phyloP scores from a whole-genome alignment of 345 rosid species.

The Gynandropsis gynandra region DNA sequence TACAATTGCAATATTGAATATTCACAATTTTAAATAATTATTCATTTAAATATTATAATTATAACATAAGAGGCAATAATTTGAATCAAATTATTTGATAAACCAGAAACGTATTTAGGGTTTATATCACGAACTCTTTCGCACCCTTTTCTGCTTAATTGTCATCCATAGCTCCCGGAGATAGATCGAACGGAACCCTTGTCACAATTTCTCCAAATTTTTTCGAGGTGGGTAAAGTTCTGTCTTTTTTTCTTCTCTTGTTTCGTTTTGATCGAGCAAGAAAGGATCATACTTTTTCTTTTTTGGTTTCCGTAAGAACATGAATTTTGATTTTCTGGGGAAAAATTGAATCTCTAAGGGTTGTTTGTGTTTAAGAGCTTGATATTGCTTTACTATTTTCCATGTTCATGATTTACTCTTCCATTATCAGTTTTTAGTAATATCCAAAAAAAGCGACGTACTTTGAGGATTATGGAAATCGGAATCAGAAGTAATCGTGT shows the following conservation, averaged over 20 bases:
- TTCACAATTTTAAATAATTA: too few relatives aligned
- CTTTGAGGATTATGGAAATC: constrained; percentile 27
- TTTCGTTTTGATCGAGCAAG: constrained; percentile 8
- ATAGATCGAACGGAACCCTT: too few relatives aligned
- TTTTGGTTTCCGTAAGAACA: not conserved
- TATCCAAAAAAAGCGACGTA: constrained; percentile 1
- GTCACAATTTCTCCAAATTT: not conserved
- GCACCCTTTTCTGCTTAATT: not conserved
- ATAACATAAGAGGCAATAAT: too few relatives aligned
- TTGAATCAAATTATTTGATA: not conserved
- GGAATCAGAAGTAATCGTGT: constrained; percentile 22
- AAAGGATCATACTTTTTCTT: not conserved
- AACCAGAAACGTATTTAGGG: constrained; percentile 9
- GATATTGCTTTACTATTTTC: not conserved
- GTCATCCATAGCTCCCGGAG: too few relatives aligned
- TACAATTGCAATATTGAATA: too few relatives aligned
- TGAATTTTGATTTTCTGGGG: not conserved
- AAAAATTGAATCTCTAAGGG: too few relatives aligned
- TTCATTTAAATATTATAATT: too few relatives aligned
- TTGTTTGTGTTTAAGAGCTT: too few relatives aligned
- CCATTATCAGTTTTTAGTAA: not conserved
- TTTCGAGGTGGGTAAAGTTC: not conserved
- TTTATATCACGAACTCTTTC: not conserved
- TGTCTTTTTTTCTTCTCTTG: not conserved
- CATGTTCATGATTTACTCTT: not conserved